Evolutionary conservation across 768 basidiomycete species (phyloP).

Genomic region (Chiua virens): DNA sequence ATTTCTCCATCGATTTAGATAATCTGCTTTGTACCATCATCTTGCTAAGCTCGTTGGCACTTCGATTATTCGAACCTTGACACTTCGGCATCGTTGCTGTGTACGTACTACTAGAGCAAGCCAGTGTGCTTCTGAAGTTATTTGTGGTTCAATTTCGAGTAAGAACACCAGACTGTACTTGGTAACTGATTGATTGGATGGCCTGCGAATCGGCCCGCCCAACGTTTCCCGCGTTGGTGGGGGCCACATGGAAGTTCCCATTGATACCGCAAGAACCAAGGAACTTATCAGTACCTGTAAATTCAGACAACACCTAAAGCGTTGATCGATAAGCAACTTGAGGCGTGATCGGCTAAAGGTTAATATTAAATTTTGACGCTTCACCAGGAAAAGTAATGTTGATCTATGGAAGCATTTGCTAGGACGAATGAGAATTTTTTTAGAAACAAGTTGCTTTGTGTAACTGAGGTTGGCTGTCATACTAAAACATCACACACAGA

Average conservation of each 20-base stretch:
- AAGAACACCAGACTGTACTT: too few relatives aligned
- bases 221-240: not conserved
- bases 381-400: not conserved
- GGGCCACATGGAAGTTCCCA: not conserved
- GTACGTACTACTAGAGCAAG: not conserved
- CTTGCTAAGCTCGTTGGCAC: not conserved
- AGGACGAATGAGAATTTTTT: not conserved
- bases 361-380: slow-evolving; percentile 12
- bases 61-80: not conserved
- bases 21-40: not conserved
- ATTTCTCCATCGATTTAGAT: not conserved
- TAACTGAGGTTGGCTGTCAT: too few relatives aligned
- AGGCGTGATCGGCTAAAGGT: not conserved
- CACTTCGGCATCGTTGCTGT: not conserved
- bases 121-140: too few relatives aligned
- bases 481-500: too few relatives aligned
- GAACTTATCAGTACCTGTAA: not conserved
- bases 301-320: not conserved
- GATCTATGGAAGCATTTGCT: not conserved
- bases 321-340: not conserved
- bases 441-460: too few relatives aligned
- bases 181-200: not conserved
- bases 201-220: not conserved
- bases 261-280: not conserved
- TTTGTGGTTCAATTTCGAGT: too few relatives aligned